Conservation (phyloP, 495 filamentous ascomycete species). For the Daldinia vernicosa region DNA sequence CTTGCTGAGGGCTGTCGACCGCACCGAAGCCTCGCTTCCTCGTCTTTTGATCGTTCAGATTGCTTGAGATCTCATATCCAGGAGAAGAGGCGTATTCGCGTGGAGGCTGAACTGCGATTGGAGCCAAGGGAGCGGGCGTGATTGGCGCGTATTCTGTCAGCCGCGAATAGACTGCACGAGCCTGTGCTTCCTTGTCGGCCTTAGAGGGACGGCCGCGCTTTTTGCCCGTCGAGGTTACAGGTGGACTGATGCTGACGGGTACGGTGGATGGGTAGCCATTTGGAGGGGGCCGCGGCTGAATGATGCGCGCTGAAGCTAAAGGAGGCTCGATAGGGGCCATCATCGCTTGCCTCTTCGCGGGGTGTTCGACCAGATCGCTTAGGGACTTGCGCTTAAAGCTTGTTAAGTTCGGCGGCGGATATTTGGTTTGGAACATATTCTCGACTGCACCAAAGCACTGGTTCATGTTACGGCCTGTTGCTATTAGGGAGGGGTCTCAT, state of each 20-base stretch:
- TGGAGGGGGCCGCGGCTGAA: slow-evolving; percentile 51
- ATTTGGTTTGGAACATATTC: slow-evolving; percentile 53
- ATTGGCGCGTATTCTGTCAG: slow-evolving; percentile 49
- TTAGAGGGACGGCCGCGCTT: slow-evolving; percentile 51
- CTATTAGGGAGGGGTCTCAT: slow-evolving; percentile 39
- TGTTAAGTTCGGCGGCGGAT: slow-evolving; percentile 50
- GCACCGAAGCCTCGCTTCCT: slow-evolving; percentile 41
- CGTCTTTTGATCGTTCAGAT: slow-evolving; percentile 34
- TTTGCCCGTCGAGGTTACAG: slow-evolving; percentile 44
- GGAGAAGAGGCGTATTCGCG: slow-evolving; percentile 46
- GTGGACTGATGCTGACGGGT: slow-evolving; percentile 37
- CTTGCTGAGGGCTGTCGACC: slow-evolving; percentile 45
- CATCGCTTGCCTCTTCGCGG: slow-evolving; percentile 54
- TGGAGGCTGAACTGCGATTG: slow-evolving; percentile 32
- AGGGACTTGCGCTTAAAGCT: slow-evolving; percentile 56
- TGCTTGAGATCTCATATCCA: slow-evolving; percentile 45
- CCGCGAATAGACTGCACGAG: slow-evolving; percentile 46
- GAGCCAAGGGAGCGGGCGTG: slow-evolving; percentile 50
- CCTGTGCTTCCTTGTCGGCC: slow-evolving; percentile 48
- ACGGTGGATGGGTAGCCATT: slow-evolving; percentile 49
- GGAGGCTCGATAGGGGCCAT: slow-evolving; percentile 44
- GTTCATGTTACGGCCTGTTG: slow-evolving; percentile 58
- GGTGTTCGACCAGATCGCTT: slow-evolving; percentile 53
- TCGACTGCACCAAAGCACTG: slow-evolving; percentile 56
- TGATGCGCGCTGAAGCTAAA: slow-evolving; percentile 41